Conservation (phyloP, 2,329 filamentous ascomycete species). For the Monosporascus sp. region DNA sequence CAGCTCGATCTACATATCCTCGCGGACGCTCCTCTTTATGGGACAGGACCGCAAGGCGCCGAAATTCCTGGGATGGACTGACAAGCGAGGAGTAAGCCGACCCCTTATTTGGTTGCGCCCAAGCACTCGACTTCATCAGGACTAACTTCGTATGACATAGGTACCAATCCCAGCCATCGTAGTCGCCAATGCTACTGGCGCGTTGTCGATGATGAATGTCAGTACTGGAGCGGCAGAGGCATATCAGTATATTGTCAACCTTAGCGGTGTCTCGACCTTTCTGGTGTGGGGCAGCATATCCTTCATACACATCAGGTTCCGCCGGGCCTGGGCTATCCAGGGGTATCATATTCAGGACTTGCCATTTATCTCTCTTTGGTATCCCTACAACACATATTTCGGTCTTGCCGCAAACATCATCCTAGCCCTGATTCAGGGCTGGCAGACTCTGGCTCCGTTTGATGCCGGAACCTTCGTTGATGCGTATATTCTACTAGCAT, state of each 20-base stretch:
- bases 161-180: slow-evolving; percentile 55
- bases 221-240: slow-evolving; percentile 60
- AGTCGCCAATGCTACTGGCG: slow-evolving; percentile 64
- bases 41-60: slow-evolving; percentile 69
- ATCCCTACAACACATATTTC: slow-evolving; percentile 55
- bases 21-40: slow-evolving; percentile 70
- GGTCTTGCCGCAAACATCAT: slow-evolving; percentile 53
- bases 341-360: slow-evolving; percentile 48
- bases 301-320: slow-evolving; percentile 67
- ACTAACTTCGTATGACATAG: background rate
- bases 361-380: slow-evolving; percentile 49
- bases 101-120: background rate
- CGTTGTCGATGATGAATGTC: slow-evolving; percentile 70
- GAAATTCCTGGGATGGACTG: slow-evolving; percentile 61
- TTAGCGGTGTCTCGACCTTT: slow-evolving; percentile 65
- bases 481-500: slow-evolving; percentile 55
- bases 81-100: slow-evolving; percentile 45
- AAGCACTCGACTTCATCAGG: background rate
- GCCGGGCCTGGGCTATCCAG: slow-evolving; percentile 55
- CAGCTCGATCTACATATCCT: slow-evolving; percentile 71
- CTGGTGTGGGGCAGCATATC: slow-evolving; percentile 67
- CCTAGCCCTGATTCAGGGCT: slow-evolving; percentile 55
- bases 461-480: slow-evolving; percentile 55
- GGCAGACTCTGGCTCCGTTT: slow-evolving; percentile 55
- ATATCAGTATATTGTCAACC: slow-evolving; percentile 65